Percentiles rank a stretch among this genome's conserved stretches.
Conservation (phyloP, 768 basidiomycete genomes). For the Lactarius quietus region DNA sequence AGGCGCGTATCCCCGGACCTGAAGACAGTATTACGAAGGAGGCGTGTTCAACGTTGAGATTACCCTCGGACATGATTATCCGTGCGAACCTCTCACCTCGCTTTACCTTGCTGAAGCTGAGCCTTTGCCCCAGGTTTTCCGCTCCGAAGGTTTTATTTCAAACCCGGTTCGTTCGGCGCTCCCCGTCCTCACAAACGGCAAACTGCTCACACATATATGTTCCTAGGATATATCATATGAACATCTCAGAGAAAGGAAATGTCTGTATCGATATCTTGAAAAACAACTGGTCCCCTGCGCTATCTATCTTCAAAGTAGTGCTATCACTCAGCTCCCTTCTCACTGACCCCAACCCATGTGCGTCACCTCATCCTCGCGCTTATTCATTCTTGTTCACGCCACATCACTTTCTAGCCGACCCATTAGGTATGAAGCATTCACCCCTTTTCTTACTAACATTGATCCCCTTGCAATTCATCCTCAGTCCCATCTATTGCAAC, state of each 20-base stretch:
- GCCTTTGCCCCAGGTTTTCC: constrained; percentile 53
- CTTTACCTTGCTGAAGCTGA: background rate
- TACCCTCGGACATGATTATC: constrained; percentile 67
- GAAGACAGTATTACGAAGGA: constrained; percentile 81
- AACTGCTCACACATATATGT: background rate
- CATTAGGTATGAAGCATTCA: constrained; percentile 18
- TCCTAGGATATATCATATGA: constrained; percentile 86
- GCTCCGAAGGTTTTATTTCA: constrained; percentile 74
- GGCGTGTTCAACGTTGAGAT: constrained; percentile 72
- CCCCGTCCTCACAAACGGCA: constrained; percentile 6
- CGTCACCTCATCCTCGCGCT: constrained; percentile 32
- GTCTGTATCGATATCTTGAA: constrained; percentile 93
- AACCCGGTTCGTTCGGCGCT: constrained; percentile 54
- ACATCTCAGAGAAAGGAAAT: constrained; percentile 74
- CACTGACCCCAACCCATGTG: constrained; percentile 92
- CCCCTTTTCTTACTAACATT: background rate
- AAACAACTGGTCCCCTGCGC: constrained; percentile 89
- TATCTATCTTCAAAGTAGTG: constrained; percentile 93
- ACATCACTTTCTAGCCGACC: constrained; percentile 20
- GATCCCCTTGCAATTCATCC: too few relatives aligned
- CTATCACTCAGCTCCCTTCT: constrained; percentile 89
- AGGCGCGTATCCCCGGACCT: constrained; percentile 75
- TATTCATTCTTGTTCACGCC: background rate
- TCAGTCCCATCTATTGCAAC: constrained; percentile 34
- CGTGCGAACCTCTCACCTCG: constrained; percentile 44